Evolutionary conservation across 2,329 filamentous ascomycete genomes (phyloP), one percentile per base, ranked within the genome.

Genomic region (Elsinoe necatrix): DNA sequence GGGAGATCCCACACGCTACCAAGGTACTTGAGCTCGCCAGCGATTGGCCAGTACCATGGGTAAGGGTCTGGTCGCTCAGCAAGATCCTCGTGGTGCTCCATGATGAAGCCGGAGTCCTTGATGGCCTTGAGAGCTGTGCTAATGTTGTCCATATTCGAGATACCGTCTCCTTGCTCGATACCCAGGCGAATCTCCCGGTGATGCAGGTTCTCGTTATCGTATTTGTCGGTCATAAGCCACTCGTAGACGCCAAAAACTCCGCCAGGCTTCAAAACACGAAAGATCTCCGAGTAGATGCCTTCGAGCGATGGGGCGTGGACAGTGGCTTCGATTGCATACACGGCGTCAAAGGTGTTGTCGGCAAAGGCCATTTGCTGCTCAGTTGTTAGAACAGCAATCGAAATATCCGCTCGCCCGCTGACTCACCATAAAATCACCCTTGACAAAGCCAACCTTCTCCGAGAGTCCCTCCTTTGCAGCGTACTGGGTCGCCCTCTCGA

Each of bases 191-290:
- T 93, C 70, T 88, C 83, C 63, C 90, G 87, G 77, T 97, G 93
- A 66, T 84, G 79, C 0, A 88, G 72, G 78, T 96, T 90, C 59
- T 86, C 79, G 70, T 95, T 92, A 75, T 97, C 87, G 74, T 96
- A 98, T 21, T 85, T 77, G 61, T 96, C 91, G 5, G 91, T 97
- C 93, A 98, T 97, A 68, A 97, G 79, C 93, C 93, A 97, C 74
- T 98, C 93, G 75, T 97, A 98, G 54, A 97, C 92, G 69, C 92
- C 93, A 66, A 97, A 98, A 54, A 89, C 79, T 71, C 93, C 92
- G 59, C 93, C 93, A 18, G 93, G 93, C 80, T 97, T 98, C 61
- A 98, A 80, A 20, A 96, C 91, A 48, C 89, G 87, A 81, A 86
- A 91, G 67, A 97, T 97, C 73, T 97, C 86, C 69, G 83, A 85